A percentile compares a stretch with the other conserved stretches of the same genome.
Evolutionary conservation across 192 early-diverging fungal genomes (phyloP).

Genomic region (Irineochytrium annulatum): DNA sequence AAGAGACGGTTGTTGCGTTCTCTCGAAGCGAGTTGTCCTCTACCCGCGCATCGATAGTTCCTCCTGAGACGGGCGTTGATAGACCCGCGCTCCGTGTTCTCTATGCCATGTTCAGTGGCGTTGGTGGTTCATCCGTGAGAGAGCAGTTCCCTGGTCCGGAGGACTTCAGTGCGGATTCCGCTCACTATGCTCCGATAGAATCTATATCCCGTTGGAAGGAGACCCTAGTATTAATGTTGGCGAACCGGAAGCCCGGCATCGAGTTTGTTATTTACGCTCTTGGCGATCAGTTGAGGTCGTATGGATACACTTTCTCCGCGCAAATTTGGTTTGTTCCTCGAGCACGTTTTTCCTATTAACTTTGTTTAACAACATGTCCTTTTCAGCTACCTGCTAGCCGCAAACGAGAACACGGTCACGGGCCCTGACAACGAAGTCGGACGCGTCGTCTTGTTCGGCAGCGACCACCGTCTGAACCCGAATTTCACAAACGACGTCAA

Average conservation of each 20-base stretch:
- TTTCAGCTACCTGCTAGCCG: slow-evolving; percentile 61
- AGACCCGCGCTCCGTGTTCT: slow-evolving; percentile 36
- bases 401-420: slow-evolving; percentile 53
- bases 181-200: too few relatives aligned
- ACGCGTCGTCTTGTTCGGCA: slow-evolving; percentile 68
- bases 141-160: neutral
- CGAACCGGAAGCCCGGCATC: slow-evolving; percentile 79
- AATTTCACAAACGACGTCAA: slow-evolving; percentile 52
- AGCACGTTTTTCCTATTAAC: slow-evolving; percentile 1
- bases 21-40: slow-evolving; percentile 45
- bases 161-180: neutral
- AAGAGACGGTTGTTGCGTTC: slow-evolving; percentile 72
- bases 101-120: slow-evolving; percentile 31
- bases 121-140: slow-evolving; percentile 8
- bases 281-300: slow-evolving; percentile 69
- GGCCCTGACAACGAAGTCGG: slow-evolving; percentile 60
- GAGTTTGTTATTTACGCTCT: slow-evolving; percentile 62
- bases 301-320: slow-evolving; percentile 54
- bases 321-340: slow-evolving; percentile 67
- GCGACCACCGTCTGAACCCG: slow-evolving; percentile 36
- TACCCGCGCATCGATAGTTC: slow-evolving; percentile 7
- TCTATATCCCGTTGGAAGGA: slow-evolving; percentile 66
- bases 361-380: slow-evolving; percentile 7
- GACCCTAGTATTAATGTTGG: slow-evolving; percentile 69
- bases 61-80: slow-evolving; percentile 6